phyloP scores from a whole-genome alignment of 2,329 filamentous ascomycete genomes.

The Metarhizium sp. region DNA sequence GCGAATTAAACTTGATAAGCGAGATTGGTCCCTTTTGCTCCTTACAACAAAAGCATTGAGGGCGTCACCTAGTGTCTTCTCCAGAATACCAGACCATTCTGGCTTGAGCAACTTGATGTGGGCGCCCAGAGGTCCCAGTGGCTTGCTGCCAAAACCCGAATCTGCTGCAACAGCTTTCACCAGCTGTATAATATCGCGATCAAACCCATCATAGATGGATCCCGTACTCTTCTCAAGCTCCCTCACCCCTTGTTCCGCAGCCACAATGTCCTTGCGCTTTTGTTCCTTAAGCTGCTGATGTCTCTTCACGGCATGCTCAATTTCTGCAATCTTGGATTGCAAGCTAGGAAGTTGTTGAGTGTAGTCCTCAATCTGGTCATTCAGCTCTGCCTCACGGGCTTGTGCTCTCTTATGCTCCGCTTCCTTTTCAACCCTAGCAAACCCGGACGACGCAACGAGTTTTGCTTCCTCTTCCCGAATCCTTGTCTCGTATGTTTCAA shows the following conservation, averaged over 20 bases:
- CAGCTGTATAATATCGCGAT: conserved; percentile 51
- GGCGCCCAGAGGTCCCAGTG: conserved; percentile 75
- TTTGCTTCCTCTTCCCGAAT: conserved; percentile 49
- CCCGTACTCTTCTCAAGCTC: conserved; percentile 48
- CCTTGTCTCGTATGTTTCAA: conserved; percentile 34
- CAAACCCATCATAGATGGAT: conserved; percentile 55
- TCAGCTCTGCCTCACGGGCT: conserved; percentile 16
- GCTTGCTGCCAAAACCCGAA: conserved; percentile 55
- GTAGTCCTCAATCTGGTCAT: conserved; percentile 17
- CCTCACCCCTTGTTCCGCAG: conserved; percentile 33
- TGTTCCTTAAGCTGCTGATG: conserved; percentile 22
- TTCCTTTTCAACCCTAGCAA: conserved; percentile 53
- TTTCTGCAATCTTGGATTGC: conserved; percentile 21
- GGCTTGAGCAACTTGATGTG: conserved; percentile 69
- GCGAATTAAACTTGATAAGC: conserved; percentile 57
- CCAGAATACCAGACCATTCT: conserved; percentile 75
- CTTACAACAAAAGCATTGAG: conserved; percentile 76
- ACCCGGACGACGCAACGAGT: conserved; percentile 60
- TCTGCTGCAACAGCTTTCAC: conserved; percentile 63
- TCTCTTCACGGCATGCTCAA: conserved; percentile 20
- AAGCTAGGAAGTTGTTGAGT: conserved; percentile 24
- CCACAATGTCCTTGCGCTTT: conserved; percentile 46
- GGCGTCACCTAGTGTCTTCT: conserved; percentile 60
- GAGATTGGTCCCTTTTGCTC: conserved; percentile 64
- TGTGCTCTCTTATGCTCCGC: conserved; percentile 35